These are phyloP conservation scores for Esteya vermicola DNA, from an alignment of 2,329 filamentous ascomycete species.

Conservation along the genomic window DNA sequence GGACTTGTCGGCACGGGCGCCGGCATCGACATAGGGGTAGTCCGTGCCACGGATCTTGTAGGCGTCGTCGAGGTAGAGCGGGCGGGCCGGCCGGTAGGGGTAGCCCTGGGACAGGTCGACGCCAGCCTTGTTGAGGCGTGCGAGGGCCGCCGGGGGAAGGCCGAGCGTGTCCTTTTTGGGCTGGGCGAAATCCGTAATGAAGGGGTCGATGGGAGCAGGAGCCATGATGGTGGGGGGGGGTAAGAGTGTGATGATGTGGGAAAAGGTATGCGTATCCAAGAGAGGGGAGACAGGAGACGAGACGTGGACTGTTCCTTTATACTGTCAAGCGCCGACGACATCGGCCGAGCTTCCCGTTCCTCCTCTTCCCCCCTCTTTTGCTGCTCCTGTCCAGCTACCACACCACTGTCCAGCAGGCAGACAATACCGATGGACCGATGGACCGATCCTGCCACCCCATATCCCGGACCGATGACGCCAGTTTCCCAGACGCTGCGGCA, in stretches of 20 bases:
- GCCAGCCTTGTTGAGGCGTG: slow-evolving; percentile 51
- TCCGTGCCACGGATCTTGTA: slow-evolving; percentile 47
- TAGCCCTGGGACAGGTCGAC: slow-evolving; percentile 58
- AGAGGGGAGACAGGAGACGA: neutral
- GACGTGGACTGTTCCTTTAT: too few relatives aligned
- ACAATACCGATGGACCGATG: too few relatives aligned
- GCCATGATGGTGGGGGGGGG: slow-evolving; percentile 20
- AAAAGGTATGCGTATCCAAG: too few relatives aligned
- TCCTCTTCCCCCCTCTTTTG: too few relatives aligned
- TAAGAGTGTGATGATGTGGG: neutral
- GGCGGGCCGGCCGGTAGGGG: slow-evolving; percentile 52
- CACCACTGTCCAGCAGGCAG: too few relatives aligned
- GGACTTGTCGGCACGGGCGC: slow-evolving; percentile 48
- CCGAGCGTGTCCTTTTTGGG: slow-evolving; percentile 50
- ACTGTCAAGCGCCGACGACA: too few relatives aligned
- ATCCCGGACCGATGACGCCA: too few relatives aligned
- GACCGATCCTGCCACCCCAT: too few relatives aligned
- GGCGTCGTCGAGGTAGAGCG: slow-evolving; percentile 56
- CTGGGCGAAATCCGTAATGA: slow-evolving; percentile 48
- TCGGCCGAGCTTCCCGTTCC: too few relatives aligned
- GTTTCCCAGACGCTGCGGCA: too few relatives aligned
- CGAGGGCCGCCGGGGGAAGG: slow-evolving; percentile 41
- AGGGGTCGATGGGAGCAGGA: slow-evolving; percentile 44
- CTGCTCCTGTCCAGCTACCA: too few relatives aligned
- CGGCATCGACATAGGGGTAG: slow-evolving; percentile 43